Evolutionary conservation across 1,139 yeast species (phyloP), one percentile per base, ranked within the genome.

Genomic region (Arxiozyma bovina): DNA sequence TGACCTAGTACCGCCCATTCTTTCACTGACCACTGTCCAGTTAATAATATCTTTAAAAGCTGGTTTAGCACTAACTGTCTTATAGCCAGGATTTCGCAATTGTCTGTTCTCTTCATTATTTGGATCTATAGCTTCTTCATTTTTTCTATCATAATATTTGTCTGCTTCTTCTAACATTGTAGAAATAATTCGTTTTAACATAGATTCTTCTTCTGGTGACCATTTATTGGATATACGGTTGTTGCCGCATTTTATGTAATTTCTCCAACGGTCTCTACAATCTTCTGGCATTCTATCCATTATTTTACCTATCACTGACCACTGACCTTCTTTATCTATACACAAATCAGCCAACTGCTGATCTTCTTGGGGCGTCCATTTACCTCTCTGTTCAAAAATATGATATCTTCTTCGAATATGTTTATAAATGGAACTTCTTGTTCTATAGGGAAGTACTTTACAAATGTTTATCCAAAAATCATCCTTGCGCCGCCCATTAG

Each of bases 221-320:
- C 98, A 91, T 67, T 85, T 87, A 68, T 87, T 85, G 52, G 79
- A 78, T 18, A 82, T 80, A 59, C 97, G 76, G 55, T 80, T 80
- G 18, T 75, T 75, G 34, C 97, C 97, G 73, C 97, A 90, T 69
- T 90, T 90, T 58, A 90, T 86, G 66, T 91, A 91, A 69, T 91
- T 91, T 70, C 98, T 78, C 96, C 96, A 91, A 60, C 98, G 77
- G 68, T 91, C 98, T 60, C 98, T 78, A 69, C 97, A 90, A 72
- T 91, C 98, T 65, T 91, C 98, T 0, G 98, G 97, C 98, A 91
- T 91, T 64, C 98, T 78, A 15, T 88, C 88, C 81, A 90, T 75
- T 9, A 76, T 72, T 54, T 78, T 78, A 2, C 96, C 96, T 58
- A 90, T 86, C 48, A 77, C 77, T 61, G 87, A 87, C 97, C 97